phyloP scores from a whole-genome alignment of 2,329 filamentous ascomycete species.

The Scorias spongiosa region DNA sequence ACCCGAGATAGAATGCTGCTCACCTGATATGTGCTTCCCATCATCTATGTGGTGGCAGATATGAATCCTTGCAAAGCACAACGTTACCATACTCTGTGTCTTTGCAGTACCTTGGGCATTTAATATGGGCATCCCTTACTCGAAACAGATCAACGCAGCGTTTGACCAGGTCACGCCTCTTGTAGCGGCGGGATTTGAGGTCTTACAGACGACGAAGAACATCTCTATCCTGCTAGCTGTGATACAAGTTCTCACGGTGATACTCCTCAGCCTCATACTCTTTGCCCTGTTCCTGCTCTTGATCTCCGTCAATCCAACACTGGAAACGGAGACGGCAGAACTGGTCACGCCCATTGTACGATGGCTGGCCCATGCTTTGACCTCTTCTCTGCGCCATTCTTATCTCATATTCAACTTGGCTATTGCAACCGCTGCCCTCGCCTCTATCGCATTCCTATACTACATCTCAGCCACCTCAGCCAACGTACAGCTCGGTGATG shows the following conservation, averaged over 20 bases:
- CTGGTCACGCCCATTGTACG: slow-evolving; percentile 27
- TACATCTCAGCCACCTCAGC: background rate
- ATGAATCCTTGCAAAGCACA: too few relatives aligned
- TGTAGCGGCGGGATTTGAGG: slow-evolving; percentile 33
- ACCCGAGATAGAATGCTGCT: too few relatives aligned
- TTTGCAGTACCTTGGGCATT: too few relatives aligned
- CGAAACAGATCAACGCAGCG: slow-evolving; percentile 35
- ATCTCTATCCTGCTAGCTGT: slow-evolving; percentile 33
- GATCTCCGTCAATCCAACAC: slow-evolving; percentile 33
- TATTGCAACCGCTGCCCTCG: background rate
- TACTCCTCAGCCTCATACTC: slow-evolving; percentile 25
- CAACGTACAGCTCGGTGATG: too few relatives aligned
- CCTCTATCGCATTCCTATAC: background rate
- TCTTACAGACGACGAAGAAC: slow-evolving; percentile 34
- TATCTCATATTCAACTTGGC: background rate
- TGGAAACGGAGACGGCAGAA: slow-evolving; percentile 25
- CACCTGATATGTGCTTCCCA: too few relatives aligned
- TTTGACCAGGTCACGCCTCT: slow-evolving; percentile 39
- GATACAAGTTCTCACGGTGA: slow-evolving; percentile 31
- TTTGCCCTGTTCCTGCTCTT: slow-evolving; percentile 25
- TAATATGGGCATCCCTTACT: slow-evolving; percentile 38
- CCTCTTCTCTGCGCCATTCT: background rate
- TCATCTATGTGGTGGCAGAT: too few relatives aligned
- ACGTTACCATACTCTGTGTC: too few relatives aligned
- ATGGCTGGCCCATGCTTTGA: slow-evolving; percentile 13